A percentile compares a stretch with the other conserved stretches of the same genome.
Conservation (phyloP, 176 grass and related monocot genomes). For the Typha latifolia region DNA sequence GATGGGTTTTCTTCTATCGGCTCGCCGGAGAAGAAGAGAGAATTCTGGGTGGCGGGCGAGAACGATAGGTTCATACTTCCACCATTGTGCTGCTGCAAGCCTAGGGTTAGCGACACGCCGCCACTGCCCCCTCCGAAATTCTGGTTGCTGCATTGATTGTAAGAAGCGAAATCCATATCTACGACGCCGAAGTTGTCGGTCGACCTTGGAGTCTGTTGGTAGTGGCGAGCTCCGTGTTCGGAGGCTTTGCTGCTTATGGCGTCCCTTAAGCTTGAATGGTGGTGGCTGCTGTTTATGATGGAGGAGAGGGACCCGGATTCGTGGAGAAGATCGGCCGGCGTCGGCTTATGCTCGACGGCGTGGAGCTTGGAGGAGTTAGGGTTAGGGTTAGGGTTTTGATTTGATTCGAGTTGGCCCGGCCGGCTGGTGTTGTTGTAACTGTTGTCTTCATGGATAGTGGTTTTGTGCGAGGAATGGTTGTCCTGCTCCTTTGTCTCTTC, state of each 20-base stretch:
- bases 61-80: slow-evolving; percentile 43
- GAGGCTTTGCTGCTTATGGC: no score
- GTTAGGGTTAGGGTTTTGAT: slow-evolving; percentile 32
- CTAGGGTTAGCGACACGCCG: slow-evolving; percentile 70
- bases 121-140: slow-evolving; percentile 24
- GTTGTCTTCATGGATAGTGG: neutral
- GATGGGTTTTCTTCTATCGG: slow-evolving; percentile 26
- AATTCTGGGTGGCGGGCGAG: slow-evolving; percentile 29
- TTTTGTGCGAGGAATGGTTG: slow-evolving; percentile 4
- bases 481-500: slow-evolving; percentile 69
- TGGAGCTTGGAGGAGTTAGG: slow-evolving; percentile 21
- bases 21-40: slow-evolving; percentile 17
- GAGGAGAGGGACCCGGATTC: slow-evolving; percentile 58
- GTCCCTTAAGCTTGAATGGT: neutral
- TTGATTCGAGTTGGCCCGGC: neutral
- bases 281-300: slow-evolving; percentile 50
- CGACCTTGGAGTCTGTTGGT: slow-evolving; percentile 1
- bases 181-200: slow-evolving; percentile 34
- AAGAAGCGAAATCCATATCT: slow-evolving; percentile 46
- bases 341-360: slow-evolving; percentile 54
- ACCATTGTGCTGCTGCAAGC: slow-evolving; percentile 65
- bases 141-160: slow-evolving; percentile 20
- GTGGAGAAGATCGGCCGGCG: slow-evolving; percentile 46
- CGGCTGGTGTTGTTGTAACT: neutral
- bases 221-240: no score